Evolutionary conservation across 2,329 filamentous ascomycete species (phyloP), one percentile per base, ranked within the genome.

Genomic region (Colletotrichum siamense): DNA sequence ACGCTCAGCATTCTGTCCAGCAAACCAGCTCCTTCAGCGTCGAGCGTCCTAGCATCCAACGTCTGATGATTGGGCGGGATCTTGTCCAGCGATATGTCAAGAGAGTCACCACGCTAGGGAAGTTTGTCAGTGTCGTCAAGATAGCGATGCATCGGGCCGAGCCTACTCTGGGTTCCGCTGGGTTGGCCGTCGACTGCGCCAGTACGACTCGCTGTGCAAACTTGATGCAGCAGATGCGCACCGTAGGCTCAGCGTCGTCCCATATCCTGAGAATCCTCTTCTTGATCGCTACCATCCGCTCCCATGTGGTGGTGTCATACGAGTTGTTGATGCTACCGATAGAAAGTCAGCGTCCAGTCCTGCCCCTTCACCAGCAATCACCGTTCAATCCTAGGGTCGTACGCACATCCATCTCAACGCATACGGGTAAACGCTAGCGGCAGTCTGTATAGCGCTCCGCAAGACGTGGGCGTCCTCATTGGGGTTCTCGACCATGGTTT

Each of bases 371-470:
- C 26, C 24, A 57, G 34, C 12, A 30, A 16, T 44, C 49, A 13
- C 64, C 22, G 32, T 57, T 32, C 10, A 64, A 8, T 24, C 24
- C 8, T 8, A n/a, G 39, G 52, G 30, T 63, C 66, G 39, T 79
- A 96, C 96, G 89, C 94, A 98, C 96, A 96, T 97, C 91, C 98
- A 96, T 87, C 95, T 92, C 89, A 99, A 93, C 49, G 98, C 93
- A 79, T 98, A 90, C 73, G 96, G 95, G 85, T 99, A 99, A 83
- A 99, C 93, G 88, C 96, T 98, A 71, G 97, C 95, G 72, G 95
- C 94, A 65, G 95, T 93, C 86, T 98, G 95, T 78, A 99, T 94
- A 79, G 95, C 93, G 85, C 94, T 95, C 85, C 95, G 96, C 82
- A 98, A 87, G 75, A 99, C 96, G 77, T 93, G 90, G 39, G 91